Conservation (phyloP, 140 eudicot genomes). For the Cichorium intybus region DNA sequence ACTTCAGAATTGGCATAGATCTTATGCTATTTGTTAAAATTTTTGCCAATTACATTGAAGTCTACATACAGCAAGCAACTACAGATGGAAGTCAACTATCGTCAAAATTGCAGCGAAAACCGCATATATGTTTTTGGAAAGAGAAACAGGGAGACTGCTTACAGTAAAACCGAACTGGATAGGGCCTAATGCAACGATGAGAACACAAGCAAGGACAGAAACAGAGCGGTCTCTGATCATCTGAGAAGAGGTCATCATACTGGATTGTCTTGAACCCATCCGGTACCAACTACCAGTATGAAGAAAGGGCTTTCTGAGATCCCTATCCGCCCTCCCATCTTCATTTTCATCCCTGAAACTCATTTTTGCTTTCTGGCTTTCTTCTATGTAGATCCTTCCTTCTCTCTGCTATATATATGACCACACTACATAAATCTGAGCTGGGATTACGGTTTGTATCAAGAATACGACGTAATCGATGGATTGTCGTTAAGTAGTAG, state of each 20-base stretch:
- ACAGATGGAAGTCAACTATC: not conserved
- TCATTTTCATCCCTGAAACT: constrained; percentile 64
- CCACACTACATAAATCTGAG: not conserved
- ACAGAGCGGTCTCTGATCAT: constrained; percentile 79
- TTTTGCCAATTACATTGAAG: not conserved
- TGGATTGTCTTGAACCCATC: constrained; percentile 91
- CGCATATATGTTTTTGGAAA: not conserved
- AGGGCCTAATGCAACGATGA: constrained; percentile 88
- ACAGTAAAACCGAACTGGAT: constrained; percentile 95
- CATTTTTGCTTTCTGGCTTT: constrained; percentile 21
- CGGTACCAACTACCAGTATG: constrained; percentile 97
- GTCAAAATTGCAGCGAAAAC: constrained; percentile 2
- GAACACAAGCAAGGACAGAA: constrained; percentile 86
- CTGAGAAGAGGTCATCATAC: constrained; percentile 82
- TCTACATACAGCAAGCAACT: not conserved
- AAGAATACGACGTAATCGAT: not conserved
- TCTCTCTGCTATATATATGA: not conserved
- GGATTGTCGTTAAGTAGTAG: not conserved
- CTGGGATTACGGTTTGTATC: not conserved
- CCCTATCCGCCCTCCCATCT: constrained; percentile 50
- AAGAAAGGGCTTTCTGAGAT: constrained; percentile 79
- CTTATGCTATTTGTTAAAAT: not conserved
- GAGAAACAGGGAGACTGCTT: constrained; percentile 15
- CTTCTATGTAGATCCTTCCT: not conserved
- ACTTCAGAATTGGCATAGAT: constrained; percentile 7